Base-by-base conservation (phyloP, 805 yeast species). In the Zygoascus ofunaensis region DNA sequence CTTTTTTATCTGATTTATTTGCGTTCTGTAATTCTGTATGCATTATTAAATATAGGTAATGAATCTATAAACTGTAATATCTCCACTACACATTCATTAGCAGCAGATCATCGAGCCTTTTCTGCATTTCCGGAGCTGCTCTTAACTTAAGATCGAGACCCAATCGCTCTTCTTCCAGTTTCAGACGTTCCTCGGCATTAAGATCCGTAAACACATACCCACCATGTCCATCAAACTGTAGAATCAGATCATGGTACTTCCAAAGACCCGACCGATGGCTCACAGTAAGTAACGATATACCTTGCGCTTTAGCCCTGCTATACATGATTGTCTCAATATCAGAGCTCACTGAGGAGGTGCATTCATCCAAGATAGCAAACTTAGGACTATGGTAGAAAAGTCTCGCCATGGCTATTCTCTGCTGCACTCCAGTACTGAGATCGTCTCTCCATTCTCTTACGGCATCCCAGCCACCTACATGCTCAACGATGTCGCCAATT, bases 351-450 rank as follows among this genome's bases (percentile, higher is more conserved):
- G 95, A 90, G 3, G 95, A 86, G 0, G 97, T 89, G 63, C 96
- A 89, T 67, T 89, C 97, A 65, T 89, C 97, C 51, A 89, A 69
- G 21, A 89, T 95, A 0, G 97, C 97, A 70, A 87, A 89, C 61
- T 79, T 82, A 1, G 97, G 97, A 55, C 74, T 73, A 62, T 89
- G 96, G 59, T 87, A 89, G 59, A 84, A 89, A 63, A 89, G 71
- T 56, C 97, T 74, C 2, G 94, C 95, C 83, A 90, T 81, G 12
- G 96, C 96, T 51, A 89, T 71, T 54, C 95, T 70, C 61, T 89
- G 97, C 62, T 89, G 96, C 20, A 89, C 94, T 22, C 97, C 97
- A 51, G 81, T 79, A 1, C 94, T 82, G 49, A 89, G 69, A 53
- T 87, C 85, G 53, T 87, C 95, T 7, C 83, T 74, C 97, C 97